phyloP scores from a whole-genome alignment of 2,329 filamentous ascomycete genomes.

The Sarocladium kiliense region DNA sequence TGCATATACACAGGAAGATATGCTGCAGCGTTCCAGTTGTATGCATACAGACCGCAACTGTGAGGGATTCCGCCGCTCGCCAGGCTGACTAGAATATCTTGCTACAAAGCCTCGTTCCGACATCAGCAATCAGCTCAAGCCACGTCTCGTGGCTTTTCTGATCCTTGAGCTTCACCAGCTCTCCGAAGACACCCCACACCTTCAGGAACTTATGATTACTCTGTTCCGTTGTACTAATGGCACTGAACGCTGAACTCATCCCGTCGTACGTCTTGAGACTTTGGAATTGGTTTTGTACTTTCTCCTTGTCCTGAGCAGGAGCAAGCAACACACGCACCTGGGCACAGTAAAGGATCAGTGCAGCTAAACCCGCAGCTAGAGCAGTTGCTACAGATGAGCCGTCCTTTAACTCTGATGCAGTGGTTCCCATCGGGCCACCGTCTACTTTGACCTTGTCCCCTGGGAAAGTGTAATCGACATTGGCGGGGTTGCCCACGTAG shows the following conservation, averaged over 20 bases:
- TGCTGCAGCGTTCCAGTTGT: too few relatives aligned
- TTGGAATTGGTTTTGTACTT: conserved; percentile 12
- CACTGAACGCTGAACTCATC: conserved; percentile 15
- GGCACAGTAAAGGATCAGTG: conserved; percentile 24
- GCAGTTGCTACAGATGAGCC: conserved; percentile 25
- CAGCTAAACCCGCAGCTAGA: conserved; percentile 23
- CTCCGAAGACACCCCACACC: conserved; percentile 21
- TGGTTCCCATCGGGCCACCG: background rate
- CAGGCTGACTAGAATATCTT: too few relatives aligned
- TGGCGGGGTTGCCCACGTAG: conserved; percentile 13
- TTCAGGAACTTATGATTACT: conserved; percentile 20
- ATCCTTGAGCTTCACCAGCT: conserved; percentile 14
- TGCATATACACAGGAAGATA: too few relatives aligned
- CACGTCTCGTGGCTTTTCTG: conserved; percentile 12
- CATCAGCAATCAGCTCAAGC: conserved; percentile 13
- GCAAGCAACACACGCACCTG: conserved; percentile 14
- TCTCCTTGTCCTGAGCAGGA: conserved; percentile 13
- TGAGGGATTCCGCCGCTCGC: too few relatives aligned
- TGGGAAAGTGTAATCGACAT: conserved; percentile 25
- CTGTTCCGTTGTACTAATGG: conserved; percentile 16
- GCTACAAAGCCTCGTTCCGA: background rate
- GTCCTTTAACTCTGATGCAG: background rate
- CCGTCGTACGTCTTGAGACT: conserved; percentile 14
- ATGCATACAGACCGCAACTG: too few relatives aligned
- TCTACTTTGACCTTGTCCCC: conserved; percentile 20